Evolutionary conservation across 306 rosid genomes (phyloP).

Genomic region (Glycine tomentella): DNA sequence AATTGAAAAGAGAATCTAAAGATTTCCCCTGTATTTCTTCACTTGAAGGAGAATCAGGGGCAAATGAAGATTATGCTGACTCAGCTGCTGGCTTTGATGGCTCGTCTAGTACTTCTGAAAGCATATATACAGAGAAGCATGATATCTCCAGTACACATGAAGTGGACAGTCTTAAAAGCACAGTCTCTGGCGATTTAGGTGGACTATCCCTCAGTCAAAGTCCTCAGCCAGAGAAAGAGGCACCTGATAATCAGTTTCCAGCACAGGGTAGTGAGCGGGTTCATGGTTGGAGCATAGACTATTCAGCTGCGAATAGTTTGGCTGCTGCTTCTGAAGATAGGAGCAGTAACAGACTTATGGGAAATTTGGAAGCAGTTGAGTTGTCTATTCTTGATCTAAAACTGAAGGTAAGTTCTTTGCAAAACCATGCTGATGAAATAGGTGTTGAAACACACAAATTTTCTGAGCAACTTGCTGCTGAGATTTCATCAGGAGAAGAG

Average conservation of each 20-base stretch:
- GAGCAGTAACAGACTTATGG: slow-evolving; percentile 64
- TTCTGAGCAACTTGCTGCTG: slow-evolving; percentile 75
- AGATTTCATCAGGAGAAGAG: slow-evolving; percentile 81
- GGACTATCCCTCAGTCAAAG: slow-evolving; percentile 68
- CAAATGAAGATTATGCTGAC: slow-evolving; percentile 81
- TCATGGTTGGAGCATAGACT: slow-evolving; percentile 79
- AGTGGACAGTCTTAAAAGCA: slow-evolving; percentile 82
- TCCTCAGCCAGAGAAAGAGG: slow-evolving; percentile 76
- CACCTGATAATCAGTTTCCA: slow-evolving; percentile 59
- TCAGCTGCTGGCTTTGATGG: slow-evolving; percentile 83
- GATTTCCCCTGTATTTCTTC: slow-evolving; percentile 57
- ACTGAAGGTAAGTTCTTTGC: slow-evolving; percentile 73
- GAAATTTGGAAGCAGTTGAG: slow-evolving; percentile 78
- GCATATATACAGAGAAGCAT: slow-evolving; percentile 86
- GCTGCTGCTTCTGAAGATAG: slow-evolving; percentile 75
- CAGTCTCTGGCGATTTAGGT: slow-evolving; percentile 72
- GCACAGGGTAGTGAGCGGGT: slow-evolving; percentile 71
- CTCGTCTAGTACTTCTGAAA: slow-evolving; percentile 91
- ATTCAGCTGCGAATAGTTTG: slow-evolving; percentile 64
- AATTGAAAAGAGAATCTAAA: slow-evolving; percentile 68
- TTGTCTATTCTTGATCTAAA: slow-evolving; percentile 80
- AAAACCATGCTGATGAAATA: slow-evolving; percentile 75
- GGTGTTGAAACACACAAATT: slow-evolving; percentile 70
- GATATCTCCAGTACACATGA: slow-evolving; percentile 73
- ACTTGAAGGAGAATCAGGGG: slow-evolving; percentile 66